Evolutionary conservation across 306 rosid species (phyloP), one percentile per base, ranked within the genome.

Genomic region (Rosa lucieae): DNA sequence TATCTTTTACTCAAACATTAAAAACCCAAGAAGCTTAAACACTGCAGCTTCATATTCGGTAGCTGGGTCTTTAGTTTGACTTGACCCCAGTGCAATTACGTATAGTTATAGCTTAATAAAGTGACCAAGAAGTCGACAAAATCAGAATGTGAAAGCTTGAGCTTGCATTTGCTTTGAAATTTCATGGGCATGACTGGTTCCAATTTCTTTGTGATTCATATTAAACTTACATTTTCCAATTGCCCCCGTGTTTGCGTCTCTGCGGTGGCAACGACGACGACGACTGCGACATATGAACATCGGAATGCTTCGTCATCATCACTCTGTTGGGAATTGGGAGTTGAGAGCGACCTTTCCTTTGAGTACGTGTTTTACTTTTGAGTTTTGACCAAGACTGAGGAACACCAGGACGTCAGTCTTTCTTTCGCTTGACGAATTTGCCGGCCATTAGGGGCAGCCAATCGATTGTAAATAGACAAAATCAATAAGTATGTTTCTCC

Each of bases 241-340:
- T 37, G 37, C 43, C 1, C 29, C 29, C 78, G 70, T 58, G 78
- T 74, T 58, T 58, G 69, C 78, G 78, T 74, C 78, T 74, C 39
- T 56, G 21, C 52, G 35, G 68, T 39, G 78, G 52, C 77, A 68
- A 68, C 51, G 72, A 39, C 69, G 72, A 39, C 69, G 69, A 63
- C 44, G 69, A 65, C 69, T 65, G 44, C 69, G n/a, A 65, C 69
- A 14, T 65, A 15, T 14, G 10, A 14, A 65, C n/a, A 13, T 14
- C 10, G 18, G 47, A 44, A 32, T 32, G 11, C 20, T 43, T 29
- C 43, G 67, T 62, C 63, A 21, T 23, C 29, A 55, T 18, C 29
- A 56, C 26, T 56, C 13, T n/a, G 13, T 56, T 56, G 29, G 32
- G 63, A 62, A 6, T 26, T 5, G 67, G 39, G 67, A 62, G 15